phyloP scores from a whole-genome alignment of 2,329 filamentous ascomycete genomes.

The Fusarium cyanostomum region DNA sequence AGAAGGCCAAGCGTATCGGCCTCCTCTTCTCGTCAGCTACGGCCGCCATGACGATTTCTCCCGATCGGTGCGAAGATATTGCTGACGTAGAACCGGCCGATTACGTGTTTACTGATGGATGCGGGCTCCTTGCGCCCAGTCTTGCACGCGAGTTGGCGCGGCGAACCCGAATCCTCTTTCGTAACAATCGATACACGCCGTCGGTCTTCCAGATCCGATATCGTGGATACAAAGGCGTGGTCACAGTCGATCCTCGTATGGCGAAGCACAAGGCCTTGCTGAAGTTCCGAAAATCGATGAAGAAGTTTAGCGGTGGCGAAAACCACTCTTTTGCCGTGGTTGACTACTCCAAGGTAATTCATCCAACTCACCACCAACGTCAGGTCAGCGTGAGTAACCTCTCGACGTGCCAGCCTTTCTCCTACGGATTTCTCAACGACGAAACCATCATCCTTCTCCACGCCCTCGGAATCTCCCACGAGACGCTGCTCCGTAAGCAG shows the following conservation, averaged over 20 bases:
- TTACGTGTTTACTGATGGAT: slow-evolving; percentile 3
- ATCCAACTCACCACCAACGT: no score
- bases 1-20: not conserved
- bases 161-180: not conserved
- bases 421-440: not conserved
- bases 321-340: slow-evolving; percentile 2
- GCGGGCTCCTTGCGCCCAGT: not conserved
- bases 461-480: rapidly evolving
- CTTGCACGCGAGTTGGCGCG: not conserved
- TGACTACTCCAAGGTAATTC: not conserved
- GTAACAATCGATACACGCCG: not conserved
- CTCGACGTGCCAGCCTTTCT: no score
- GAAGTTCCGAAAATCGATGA: slow-evolving; percentile 11
- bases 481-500: not conserved
- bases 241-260: slow-evolving; percentile 6
- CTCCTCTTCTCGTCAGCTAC: not conserved
- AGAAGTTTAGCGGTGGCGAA: slow-evolving; percentile 2
- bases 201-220: slow-evolving; percentile 8
- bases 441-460: not conserved
- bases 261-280: not conserved
- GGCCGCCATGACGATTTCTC: not conserved
- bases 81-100: not conserved
- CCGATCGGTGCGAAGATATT: not conserved
- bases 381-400: no score
- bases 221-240: not conserved